A percentile compares a stretch with the other conserved stretches of the same genome.
Evolutionary conservation across 495 filamentous ascomycete genomes (phyloP).

Genomic region (Tricharina praecox): DNA sequence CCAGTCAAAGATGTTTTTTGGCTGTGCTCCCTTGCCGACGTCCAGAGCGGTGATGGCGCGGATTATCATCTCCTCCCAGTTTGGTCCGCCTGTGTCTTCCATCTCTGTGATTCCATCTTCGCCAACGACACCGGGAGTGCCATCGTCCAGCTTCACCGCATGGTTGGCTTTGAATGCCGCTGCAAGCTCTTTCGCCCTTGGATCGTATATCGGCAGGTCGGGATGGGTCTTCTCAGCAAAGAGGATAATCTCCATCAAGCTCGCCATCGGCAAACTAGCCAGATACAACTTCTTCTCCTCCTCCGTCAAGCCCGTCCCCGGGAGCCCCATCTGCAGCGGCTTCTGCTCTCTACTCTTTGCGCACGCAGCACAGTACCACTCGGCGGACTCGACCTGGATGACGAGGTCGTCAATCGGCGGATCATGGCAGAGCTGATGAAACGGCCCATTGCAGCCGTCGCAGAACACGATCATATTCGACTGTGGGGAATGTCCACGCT

Average conservation of each 20-base stretch:
- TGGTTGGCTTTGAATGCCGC: conserved; percentile 18
- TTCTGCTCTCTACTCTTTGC: conserved; percentile 33
- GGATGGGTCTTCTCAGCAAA: conserved; percentile 20
- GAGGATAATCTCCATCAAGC: conserved; percentile 21
- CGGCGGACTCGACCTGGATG: conserved; percentile 42
- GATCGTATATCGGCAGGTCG: conserved; percentile 23
- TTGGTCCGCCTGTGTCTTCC: conserved; percentile 13
- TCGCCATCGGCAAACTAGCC: conserved; percentile 16
- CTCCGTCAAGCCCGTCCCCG: conserved; percentile 16
- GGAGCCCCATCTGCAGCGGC: conserved; percentile 27
- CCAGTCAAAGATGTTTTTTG: conserved; percentile 27
- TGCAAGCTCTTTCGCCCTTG: conserved; percentile 20
- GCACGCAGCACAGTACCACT: conserved; percentile 70
- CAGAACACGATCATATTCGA: conserved; percentile 89
- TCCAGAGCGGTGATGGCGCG: conserved; percentile 19
- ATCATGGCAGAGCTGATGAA: conserved; percentile 85
- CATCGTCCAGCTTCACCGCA: conserved; percentile 8
- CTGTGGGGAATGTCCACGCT: conserved; percentile 53
- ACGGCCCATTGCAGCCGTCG: conserved; percentile 72
- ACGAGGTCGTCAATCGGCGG: conserved; percentile 58
- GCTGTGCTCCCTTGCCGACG: conserved; percentile 20
- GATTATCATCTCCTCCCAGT: conserved; percentile 26
- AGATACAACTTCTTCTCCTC: conserved; percentile 25
- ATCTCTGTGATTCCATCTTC: conserved; percentile 9
- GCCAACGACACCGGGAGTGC: not conserved